These are phyloP conservation scores for Pseudonitzschia multiseries DNA, from an alignment of 108 stramenopile species.

Conservation along the genomic window DNA sequence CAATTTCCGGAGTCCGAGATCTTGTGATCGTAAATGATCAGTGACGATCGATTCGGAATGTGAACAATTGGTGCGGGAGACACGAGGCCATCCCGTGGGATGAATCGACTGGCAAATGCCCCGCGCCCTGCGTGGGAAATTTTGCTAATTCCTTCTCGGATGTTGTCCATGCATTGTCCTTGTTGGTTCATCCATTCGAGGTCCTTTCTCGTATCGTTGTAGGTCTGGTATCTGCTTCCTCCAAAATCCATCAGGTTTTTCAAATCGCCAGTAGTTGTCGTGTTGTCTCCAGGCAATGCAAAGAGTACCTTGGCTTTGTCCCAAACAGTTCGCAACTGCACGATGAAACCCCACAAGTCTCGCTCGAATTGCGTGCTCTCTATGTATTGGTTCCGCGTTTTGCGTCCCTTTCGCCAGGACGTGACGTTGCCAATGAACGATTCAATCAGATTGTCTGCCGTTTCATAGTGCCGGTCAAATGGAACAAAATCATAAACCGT, in stretches of 20 bases:
- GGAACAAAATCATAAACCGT: conserved; percentile 38
- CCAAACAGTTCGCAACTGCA: conserved; percentile 3
- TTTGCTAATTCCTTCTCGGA: conserved; percentile 51
- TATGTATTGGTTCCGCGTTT: background rate
- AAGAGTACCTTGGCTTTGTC: conserved; percentile 22
- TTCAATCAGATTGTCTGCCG: conserved; percentile 34
- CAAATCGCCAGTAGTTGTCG: conserved; percentile 14
- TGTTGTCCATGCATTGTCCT: conserved; percentile 76
- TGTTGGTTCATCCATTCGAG: conserved; percentile 37
- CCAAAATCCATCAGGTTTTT: conserved; percentile 19
- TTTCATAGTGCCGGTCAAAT: conserved; percentile 31
- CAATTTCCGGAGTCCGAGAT: conserved; percentile 4
- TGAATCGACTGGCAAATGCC: conserved; percentile 70
- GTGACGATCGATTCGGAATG: conserved; percentile 26
- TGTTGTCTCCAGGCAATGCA: conserved; percentile 29
- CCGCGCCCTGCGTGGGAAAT: conserved; percentile 79
- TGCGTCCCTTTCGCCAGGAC: conserved; percentile 12
- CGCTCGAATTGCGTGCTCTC: conserved; percentile 4
- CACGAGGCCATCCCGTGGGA: conserved; percentile 60
- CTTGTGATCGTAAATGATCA: conserved; percentile 41
- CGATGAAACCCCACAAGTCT: conserved; percentile 14
- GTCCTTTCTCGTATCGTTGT: conserved; percentile 31
- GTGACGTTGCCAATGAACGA: conserved; percentile 20
- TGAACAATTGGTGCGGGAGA: conserved; percentile 69
- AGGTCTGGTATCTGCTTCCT: conserved; percentile 23